Percentiles rank a stretch among this genome's conserved stretches.
Evolutionary conservation across 495 filamentous ascomycete genomes (phyloP).

Genomic region (Chaetomium tenue): DNA sequence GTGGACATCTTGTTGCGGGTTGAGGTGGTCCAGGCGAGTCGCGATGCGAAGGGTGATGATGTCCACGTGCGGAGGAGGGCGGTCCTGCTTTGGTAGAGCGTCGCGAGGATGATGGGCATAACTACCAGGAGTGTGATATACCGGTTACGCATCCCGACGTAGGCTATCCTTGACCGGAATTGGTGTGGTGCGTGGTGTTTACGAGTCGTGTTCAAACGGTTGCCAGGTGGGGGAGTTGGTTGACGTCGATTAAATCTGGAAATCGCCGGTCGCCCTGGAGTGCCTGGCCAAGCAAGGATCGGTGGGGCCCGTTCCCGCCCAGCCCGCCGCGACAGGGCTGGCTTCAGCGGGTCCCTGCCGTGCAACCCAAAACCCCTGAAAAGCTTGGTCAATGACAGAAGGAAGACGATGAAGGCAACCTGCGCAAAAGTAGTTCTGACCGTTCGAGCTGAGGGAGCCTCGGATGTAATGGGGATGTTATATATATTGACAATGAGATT

Average conservation of each 20-base stretch:
- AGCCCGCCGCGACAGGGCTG: not conserved
- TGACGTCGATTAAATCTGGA: not conserved
- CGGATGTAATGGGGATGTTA: no score
- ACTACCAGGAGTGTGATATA: not conserved
- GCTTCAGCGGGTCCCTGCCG: not conserved
- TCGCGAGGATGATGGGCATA: conserved; percentile 14
- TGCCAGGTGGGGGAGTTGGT: not conserved
- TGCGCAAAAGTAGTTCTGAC: no score
- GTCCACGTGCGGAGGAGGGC: conserved; percentile 8
- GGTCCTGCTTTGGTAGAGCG: conserved; percentile 15
- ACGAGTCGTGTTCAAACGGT: not conserved
- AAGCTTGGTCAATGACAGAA: no score
- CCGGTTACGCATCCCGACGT: conserved; percentile 7
- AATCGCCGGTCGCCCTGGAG: not conserved
- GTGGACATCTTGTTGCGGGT: conserved; percentile 23
- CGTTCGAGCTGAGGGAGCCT: no score
- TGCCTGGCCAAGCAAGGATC: no score
- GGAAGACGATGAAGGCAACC: no score
- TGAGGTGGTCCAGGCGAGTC: conserved; percentile 1
- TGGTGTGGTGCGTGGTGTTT: not conserved
- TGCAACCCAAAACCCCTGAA: no score
- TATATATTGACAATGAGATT: no score
- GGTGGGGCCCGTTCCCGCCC: no score
- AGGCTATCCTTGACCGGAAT: not conserved
- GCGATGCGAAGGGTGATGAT: not conserved